Base-by-base conservation (phyloP, 305 asterid genomes). In the Fraxinus latifolia region DNA sequence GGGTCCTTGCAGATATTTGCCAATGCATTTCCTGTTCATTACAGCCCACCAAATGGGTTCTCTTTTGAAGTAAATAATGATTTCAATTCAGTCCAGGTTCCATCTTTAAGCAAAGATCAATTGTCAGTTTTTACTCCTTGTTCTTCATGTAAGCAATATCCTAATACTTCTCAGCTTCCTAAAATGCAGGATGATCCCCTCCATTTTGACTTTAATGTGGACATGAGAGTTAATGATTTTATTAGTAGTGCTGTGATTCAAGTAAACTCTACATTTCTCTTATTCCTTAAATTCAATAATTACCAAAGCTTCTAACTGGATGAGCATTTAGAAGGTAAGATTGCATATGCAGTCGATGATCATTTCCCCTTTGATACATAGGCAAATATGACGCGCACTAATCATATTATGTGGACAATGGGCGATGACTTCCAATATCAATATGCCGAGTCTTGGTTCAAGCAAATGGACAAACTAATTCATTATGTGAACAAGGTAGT, bases 331-430 rank as follows among this genome's bases (percentile, higher is more conserved):
- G 25, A 68, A 70, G 75, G 75, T 29, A 0, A 68, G 47, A 9
- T 21, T 14, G 25, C 7, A 12, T 4, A 31, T 50, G 71, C 17
- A 12, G 21, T 60, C 29, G 5, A 32, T 83, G 70, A 80, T 11
- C 25, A 9, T 67, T 44, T 78, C 85, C 67, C 36, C 75, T 58
- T 72, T 37, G 79, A 77, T 84, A 21, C 78, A 50, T 88, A 92
- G 97, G 97, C 93, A 82, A 91, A 93, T 83, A 92, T 94, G 62
- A 94, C 98, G 0, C 92, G 88, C 67, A 89, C 92, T 42, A 89
- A 93, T 87, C 98, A 94, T 85, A 89, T 94, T 27, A 94, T 94
- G 98, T 94, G 96, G 96, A 93, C 98, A 29, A 94, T 94, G 98
- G 98, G 98, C 42, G 93, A 92, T 62, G 98, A 93, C 84, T 94